These are phyloP conservation scores for Xylaria telfairii DNA, from an alignment of 495 filamentous ascomycete species.

Conservation along the genomic window DNA sequence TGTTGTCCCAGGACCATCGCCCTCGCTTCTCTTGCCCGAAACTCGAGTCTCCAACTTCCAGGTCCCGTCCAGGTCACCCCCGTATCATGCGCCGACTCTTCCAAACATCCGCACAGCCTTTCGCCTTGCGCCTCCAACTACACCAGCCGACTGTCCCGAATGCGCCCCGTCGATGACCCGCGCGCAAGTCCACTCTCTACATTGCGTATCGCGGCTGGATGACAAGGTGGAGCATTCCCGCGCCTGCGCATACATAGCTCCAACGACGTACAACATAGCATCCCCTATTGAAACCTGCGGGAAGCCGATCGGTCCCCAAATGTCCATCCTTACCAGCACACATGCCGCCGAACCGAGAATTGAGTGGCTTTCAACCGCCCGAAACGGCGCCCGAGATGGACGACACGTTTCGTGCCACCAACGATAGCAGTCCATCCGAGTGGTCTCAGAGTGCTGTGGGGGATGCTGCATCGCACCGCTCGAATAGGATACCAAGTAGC, in stretches of 20 bases:
- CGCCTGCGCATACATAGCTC: constrained; percentile 28
- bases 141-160: constrained; percentile 12
- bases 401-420: constrained; percentile 34
- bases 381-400: constrained; percentile 44
- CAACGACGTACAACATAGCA: constrained; percentile 24
- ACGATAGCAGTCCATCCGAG: constrained; percentile 40
- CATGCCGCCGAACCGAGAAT: constrained; percentile 39
- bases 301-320: constrained; percentile 31
- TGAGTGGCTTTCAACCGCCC: constrained; percentile 45
- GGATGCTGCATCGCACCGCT: constrained; percentile 35
- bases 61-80: constrained; percentile 20
- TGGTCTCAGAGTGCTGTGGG: constrained; percentile 44
- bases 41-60: constrained; percentile 21
- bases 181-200: neutral
- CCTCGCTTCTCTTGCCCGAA: constrained; percentile 16
- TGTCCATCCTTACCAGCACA: constrained; percentile 29
- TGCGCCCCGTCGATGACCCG: constrained; percentile 20
- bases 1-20: constrained; percentile 15
- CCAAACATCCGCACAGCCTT: constrained; percentile 21
- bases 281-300: constrained; percentile 26
- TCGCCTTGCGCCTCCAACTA: constrained; percentile 9
- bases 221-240: constrained; percentile 12
- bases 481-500: constrained; percentile 33
- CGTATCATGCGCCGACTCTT: constrained; percentile 26
- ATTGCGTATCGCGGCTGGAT: constrained; percentile 16